phyloP scores from a whole-genome alignment of 768 basidiomycete species.

The Lactarius deliciosus region DNA sequence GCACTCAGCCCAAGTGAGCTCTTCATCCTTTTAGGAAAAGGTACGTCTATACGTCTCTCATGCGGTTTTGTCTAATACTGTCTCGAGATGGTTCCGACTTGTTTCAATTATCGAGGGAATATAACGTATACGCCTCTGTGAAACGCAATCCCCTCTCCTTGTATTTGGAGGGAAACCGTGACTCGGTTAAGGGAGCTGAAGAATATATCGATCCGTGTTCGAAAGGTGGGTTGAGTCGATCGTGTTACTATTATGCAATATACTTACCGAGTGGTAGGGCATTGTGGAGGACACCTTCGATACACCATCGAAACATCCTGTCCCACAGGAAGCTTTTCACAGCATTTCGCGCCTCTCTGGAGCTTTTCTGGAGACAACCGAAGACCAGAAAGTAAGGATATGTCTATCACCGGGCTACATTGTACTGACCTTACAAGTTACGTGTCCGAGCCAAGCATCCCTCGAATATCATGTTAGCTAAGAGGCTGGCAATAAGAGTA shows the following conservation, averaged over 20 bases:
- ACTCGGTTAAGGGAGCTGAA: conserved; percentile 48
- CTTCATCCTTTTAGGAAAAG: conserved; percentile 72
- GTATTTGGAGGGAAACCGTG: conserved; percentile 56
- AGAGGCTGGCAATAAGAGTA: conserved; percentile 53
- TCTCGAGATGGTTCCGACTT: conserved; percentile 62
- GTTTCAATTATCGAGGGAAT: conserved; percentile 55
- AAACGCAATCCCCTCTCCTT: conserved; percentile 55
- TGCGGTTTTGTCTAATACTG: conserved; percentile 18
- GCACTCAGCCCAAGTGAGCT: conserved; percentile 57
- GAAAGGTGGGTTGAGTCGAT: conserved; percentile 42
- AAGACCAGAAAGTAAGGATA: conserved; percentile 46
- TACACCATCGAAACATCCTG: conserved; percentile 46
- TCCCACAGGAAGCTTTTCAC: conserved; percentile 51
- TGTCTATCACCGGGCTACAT: conserved; percentile 10
- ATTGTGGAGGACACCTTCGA: conserved; percentile 39
- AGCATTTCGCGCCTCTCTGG: conserved; percentile 67
- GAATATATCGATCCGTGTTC: conserved; percentile 49
- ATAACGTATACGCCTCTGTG: conserved; percentile 63
- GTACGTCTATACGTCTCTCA: conserved; percentile 38
- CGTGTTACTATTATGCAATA: neutral
- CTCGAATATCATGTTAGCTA: conserved; percentile 44
- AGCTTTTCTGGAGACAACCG: conserved; percentile 58
- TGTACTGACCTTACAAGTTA: conserved; percentile 41
- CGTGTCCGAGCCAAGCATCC: conserved; percentile 52
- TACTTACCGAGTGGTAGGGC: conserved; percentile 28